A percentile compares a stretch with the other conserved stretches of the same genome.
Evolutionary conservation across 2,329 filamentous ascomycete genomes (phyloP).

Genomic region (Onygenales sp.): DNA sequence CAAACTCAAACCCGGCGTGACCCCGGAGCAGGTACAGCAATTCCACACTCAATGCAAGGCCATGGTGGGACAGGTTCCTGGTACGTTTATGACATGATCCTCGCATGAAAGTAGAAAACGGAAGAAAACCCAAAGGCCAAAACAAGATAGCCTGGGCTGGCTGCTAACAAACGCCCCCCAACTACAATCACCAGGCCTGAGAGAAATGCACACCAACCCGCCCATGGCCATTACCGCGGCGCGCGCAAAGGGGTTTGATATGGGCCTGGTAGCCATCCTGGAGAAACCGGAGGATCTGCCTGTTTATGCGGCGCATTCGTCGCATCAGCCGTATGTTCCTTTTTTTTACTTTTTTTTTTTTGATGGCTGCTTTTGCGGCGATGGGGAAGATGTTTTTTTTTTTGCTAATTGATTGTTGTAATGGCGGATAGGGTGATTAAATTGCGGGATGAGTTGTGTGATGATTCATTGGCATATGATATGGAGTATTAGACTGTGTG

Average conservation of each 20-base stretch:
- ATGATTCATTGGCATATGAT: slow-evolving; percentile 34
- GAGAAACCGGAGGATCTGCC: slow-evolving; percentile 34
- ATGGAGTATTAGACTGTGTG: slow-evolving; percentile 24
- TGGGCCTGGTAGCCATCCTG: slow-evolving; percentile 37
- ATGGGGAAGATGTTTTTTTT: not conserved
- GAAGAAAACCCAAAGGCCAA: not conserved
- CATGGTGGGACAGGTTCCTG: slow-evolving; percentile 36
- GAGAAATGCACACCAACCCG: slow-evolving; percentile 25
- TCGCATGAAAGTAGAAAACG: not conserved
- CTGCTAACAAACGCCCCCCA: not conserved
- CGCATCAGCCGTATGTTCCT: slow-evolving; percentile 34
- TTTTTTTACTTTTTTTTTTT: not conserved
- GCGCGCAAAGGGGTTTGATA: slow-evolving; percentile 36
- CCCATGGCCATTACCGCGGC: slow-evolving; percentile 32
- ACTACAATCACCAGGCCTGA: slow-evolving; percentile 14
- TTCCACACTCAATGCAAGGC: slow-evolving; percentile 22
- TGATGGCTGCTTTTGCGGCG: not conserved
- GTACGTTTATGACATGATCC: slow-evolving; percentile 10
- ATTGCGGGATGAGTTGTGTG: slow-evolving; percentile 31
- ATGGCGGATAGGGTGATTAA: slow-evolving; percentile 25
- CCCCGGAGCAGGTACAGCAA: slow-evolving; percentile 21
- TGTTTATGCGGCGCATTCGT: slow-evolving; percentile 37
- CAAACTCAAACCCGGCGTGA: slow-evolving; percentile 32
- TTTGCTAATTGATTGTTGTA: not conserved
- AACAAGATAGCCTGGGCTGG: not conserved